Evolutionary conservation across 2,329 filamentous ascomycete genomes (phyloP).

Genomic region (Rhynchosporium agropyri): DNA sequence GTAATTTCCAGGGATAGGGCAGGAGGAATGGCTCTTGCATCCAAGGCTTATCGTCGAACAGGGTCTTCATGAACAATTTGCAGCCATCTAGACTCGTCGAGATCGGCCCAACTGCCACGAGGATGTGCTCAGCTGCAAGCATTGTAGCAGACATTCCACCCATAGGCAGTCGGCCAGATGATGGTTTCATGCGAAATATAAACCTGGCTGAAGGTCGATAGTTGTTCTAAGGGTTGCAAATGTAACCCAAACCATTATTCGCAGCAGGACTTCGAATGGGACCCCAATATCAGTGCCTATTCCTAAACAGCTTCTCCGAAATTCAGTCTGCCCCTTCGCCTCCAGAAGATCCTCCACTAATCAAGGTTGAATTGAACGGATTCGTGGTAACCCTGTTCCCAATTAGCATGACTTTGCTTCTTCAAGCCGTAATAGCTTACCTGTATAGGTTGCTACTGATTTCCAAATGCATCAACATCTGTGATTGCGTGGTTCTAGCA

Average conservation of each 20-base stretch:
- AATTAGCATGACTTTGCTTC: not conserved
- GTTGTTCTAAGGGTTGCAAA: not conserved
- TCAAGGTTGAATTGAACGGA: conserved; percentile 54
- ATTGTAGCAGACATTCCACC: conserved; percentile 32
- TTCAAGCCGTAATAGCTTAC: conserved; percentile 33
- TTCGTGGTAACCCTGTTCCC: conserved; percentile 52
- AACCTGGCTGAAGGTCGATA: conserved; percentile 25
- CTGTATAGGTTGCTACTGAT: conserved; percentile 53
- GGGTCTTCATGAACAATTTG: conserved; percentile 47
- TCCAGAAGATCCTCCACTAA: conserved; percentile 56
- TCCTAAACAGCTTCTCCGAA: conserved; percentile 55
- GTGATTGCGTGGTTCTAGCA: conserved; percentile 56
- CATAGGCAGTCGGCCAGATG: conserved; percentile 35
- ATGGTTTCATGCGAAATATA: conserved; percentile 42
- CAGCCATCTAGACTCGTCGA: conserved; percentile 54
- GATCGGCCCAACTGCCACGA: conserved; percentile 56
- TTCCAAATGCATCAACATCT: conserved; percentile 57
- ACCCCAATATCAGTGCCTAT: conserved; percentile 58
- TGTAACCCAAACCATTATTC: conserved; percentile 45
- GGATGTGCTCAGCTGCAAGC: conserved; percentile 43
- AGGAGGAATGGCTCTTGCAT: conserved; percentile 54
- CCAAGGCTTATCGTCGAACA: conserved; percentile 53
- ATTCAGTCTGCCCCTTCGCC: conserved; percentile 57
- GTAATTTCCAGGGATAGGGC: conserved; percentile 54
- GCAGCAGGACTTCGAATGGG: conserved; percentile 52